These are phyloP conservation scores for Spergularia bocconei DNA, from an alignment of 148 eudicot species.

Conservation along the genomic window DNA sequence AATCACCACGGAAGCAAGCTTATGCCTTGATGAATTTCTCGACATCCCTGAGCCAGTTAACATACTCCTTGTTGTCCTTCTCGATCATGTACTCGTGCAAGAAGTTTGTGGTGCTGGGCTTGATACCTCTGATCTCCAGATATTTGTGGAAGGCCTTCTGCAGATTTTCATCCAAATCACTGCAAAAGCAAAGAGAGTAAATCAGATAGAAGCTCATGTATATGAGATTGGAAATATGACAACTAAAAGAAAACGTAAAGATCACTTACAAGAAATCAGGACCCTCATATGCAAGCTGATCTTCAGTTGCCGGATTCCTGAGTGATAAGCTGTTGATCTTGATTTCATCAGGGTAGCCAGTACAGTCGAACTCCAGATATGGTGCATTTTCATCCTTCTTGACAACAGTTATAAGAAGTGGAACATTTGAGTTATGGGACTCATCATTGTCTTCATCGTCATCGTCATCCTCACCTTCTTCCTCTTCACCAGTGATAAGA, in stretches of 20 bases:
- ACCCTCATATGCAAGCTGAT: slow-evolving; percentile 57
- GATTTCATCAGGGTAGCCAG: slow-evolving; percentile 61
- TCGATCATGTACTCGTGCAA: slow-evolving; percentile 61
- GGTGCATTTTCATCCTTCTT: slow-evolving; percentile 50
- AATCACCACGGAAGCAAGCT: neutral
- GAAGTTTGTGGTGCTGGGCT: slow-evolving; percentile 59
- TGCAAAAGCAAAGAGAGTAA: slow-evolving; percentile 12
- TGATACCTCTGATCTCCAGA: slow-evolving; percentile 66
- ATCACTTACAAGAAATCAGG: slow-evolving; percentile 62
- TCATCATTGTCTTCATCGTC: slow-evolving; percentile 2
- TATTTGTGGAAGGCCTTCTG: slow-evolving; percentile 75
- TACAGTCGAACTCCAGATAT: slow-evolving; percentile 48
- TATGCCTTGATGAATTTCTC: slow-evolving; percentile 52
- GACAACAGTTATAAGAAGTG: slow-evolving; percentile 48
- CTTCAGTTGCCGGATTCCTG: slow-evolving; percentile 52
- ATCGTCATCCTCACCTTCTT: slow-evolving; percentile 30
- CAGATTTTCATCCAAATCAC: slow-evolving; percentile 77
- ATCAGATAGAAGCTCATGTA: neutral
- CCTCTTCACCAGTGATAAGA: slow-evolving; percentile 45
- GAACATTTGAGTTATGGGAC: slow-evolving; percentile 31
- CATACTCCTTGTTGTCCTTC: slow-evolving; percentile 60
- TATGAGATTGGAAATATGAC: neutral
- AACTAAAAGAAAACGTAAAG: neutral
- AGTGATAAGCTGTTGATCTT: slow-evolving; percentile 48
- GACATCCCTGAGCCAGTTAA: slow-evolving; percentile 55